Conservation (phyloP, 2,329 filamentous ascomycete species). For the Trichocomaceae sp. region DNA sequence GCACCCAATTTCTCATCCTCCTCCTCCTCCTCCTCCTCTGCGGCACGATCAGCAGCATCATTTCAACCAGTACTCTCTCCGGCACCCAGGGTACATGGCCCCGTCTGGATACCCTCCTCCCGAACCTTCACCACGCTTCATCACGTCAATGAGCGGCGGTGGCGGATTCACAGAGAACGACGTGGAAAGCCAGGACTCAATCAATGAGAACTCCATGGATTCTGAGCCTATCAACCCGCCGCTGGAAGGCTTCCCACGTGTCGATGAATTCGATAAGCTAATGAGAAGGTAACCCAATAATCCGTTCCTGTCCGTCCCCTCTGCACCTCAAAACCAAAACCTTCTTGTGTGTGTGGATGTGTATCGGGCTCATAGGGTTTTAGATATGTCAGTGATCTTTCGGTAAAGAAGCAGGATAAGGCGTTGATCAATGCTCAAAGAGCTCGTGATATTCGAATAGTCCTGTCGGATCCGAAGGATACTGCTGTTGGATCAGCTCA, state of each 20-base stretch:
- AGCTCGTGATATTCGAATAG: constrained; percentile 43
- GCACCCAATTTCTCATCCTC: background rate
- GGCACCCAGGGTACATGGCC: background rate
- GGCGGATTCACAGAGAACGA: constrained; percentile 27
- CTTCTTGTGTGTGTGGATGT: background rate
- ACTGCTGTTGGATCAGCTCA: constrained; percentile 47
- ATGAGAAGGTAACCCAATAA: constrained; percentile 35
- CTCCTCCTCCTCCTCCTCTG: background rate
- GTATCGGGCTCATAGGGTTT: constrained; percentile 1
- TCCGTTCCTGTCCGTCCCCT: background rate
- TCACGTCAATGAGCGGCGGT: constrained; percentile 26
- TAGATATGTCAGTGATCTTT: constrained; percentile 46
- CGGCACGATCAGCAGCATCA: constrained; percentile 6
- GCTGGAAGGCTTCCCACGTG: constrained; percentile 40
- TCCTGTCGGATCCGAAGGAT: constrained; percentile 45
- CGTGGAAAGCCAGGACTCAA: constrained; percentile 42
- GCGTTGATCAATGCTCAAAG: constrained; percentile 44
- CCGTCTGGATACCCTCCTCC: constrained; percentile 1
- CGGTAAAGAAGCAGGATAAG: constrained; percentile 48
- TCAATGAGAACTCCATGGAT: constrained; percentile 37
- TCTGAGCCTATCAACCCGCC: constrained; percentile 41
- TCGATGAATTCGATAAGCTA: constrained; percentile 41
- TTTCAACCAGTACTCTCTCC: constrained; percentile 3
- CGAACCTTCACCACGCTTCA: constrained; percentile 3
- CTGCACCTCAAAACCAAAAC: no score